Conservation (phyloP, 2,329 filamentous ascomycete genomes). For the Aureobasidium vineae region DNA sequence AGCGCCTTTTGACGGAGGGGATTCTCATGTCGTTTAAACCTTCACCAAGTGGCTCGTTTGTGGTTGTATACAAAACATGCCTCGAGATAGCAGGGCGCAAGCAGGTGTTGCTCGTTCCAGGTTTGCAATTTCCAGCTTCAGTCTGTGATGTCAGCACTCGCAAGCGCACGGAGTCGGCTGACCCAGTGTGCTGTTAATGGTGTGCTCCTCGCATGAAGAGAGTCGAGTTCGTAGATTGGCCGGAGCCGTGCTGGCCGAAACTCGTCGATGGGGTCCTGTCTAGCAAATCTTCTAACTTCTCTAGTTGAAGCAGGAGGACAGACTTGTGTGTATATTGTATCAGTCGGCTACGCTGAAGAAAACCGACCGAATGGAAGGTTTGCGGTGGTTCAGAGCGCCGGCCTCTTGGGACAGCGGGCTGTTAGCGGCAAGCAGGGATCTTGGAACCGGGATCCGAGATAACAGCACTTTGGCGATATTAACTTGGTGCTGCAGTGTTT, state of each 20-base stretch:
- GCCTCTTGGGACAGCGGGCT: conserved; percentile 24
- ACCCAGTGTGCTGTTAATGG: conserved; percentile 18
- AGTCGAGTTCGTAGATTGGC: not conserved
- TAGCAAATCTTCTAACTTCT: not conserved
- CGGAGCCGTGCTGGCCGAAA: conserved; percentile 5
- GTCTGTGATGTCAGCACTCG: conserved; percentile 26
- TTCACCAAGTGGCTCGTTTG: not conserved
- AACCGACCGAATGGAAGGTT: conserved; percentile 24
- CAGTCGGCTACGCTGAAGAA: conserved; percentile 24
- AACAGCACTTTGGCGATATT: conserved; percentile 18
- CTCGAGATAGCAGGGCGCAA: conserved; percentile 12
- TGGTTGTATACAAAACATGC: conserved; percentile 11
- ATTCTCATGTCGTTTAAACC: conserved; percentile 3
- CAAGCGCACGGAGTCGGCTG: conserved; percentile 22
- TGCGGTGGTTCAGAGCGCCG: conserved; percentile 24
- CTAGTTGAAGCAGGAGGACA: not conserved
- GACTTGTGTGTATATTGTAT: conserved; percentile 6
- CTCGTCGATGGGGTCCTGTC: not conserved
- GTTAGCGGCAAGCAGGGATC: conserved; percentile 27
- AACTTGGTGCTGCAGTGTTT: conserved; percentile 10
- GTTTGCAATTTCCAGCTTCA: conserved; percentile 14
- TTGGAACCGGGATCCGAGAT: conserved; percentile 26
- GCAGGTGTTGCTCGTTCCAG: conserved; percentile 23
- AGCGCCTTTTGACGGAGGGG: conserved; percentile 14
- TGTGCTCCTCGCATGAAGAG: conserved; percentile 23